phyloP scores from a whole-genome alignment of 2,329 filamentous ascomycete genomes.

The Epichloe sp. region DNA sequence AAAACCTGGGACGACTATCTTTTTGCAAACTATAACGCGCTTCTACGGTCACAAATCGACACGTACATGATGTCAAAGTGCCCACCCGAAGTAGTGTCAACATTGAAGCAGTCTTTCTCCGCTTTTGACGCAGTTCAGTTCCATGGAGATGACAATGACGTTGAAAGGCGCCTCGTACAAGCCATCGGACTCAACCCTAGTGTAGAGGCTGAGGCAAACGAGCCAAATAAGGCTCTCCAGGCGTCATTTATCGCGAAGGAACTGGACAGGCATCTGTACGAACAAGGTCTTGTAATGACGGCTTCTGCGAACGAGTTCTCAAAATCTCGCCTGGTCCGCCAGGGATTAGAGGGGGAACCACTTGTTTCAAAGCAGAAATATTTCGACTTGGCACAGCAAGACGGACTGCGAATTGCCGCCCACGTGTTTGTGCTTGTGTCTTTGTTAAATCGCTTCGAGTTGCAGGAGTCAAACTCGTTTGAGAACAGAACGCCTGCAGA shows the following conservation, averaged over 20 bases:
- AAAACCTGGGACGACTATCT: constrained; percentile 75
- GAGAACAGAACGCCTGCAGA: constrained; percentile 9
- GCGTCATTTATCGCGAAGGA: constrained; percentile 58
- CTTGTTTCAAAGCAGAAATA: constrained; percentile 31
- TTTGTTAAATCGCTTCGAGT: constrained; percentile 46
- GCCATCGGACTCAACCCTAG: constrained; percentile 43
- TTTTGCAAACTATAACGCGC: constrained; percentile 78
- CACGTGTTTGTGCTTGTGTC: constrained; percentile 55
- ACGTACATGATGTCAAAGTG: constrained; percentile 47
- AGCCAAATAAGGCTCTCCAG: constrained; percentile 63
- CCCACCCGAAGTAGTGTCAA: constrained; percentile 37
- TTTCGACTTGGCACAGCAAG: constrained; percentile 42
- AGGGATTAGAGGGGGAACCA: constrained; percentile 13
- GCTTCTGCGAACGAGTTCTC: constrained; percentile 11
- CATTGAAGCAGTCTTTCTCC: constrained; percentile 44
- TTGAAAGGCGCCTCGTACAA: constrained; percentile 46
- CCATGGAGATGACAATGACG: constrained; percentile 39
- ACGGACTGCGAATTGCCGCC: constrained; percentile 54
- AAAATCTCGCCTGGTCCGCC: constrained; percentile 17
- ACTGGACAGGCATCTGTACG: constrained; percentile 41
- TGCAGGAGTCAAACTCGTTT: constrained; percentile 8
- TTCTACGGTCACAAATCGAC: constrained; percentile 70
- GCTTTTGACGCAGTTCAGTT: constrained; percentile 53
- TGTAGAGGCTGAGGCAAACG: constrained; percentile 44
- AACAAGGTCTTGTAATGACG: constrained; percentile 37